phyloP scores from a whole-genome alignment of 139 green algal genomes.

The Parachlorella kessleri region DNA sequence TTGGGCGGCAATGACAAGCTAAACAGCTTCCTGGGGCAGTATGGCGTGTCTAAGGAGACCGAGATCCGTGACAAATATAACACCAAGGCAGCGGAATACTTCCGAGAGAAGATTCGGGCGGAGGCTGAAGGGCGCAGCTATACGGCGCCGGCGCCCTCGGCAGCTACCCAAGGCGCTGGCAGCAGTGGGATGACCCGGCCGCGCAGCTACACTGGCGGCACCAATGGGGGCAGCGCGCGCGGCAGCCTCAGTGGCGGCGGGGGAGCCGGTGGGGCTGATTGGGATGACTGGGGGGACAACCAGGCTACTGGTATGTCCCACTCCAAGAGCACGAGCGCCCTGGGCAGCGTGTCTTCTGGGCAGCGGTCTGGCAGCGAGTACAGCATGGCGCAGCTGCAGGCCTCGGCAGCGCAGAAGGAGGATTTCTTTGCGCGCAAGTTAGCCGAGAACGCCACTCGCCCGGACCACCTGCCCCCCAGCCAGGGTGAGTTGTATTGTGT shows the following conservation, averaged over 20 bases:
- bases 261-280: slow-evolving; percentile 42
- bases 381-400: slow-evolving; percentile 66
- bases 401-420: slow-evolving; percentile 85
- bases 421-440: slow-evolving; percentile 88
- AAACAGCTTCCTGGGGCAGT: slow-evolving; percentile 90
- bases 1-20: slow-evolving; percentile 87
- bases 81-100: slow-evolving; percentile 75
- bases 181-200: slow-evolving; percentile 20
- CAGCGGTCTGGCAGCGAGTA: slow-evolving; percentile 69
- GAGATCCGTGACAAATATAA: slow-evolving; percentile 98
- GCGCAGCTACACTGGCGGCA: slow-evolving; percentile 5
- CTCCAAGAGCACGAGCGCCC: not conserved
- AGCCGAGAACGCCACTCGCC: slow-evolving; percentile 82
- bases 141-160: slow-evolving; percentile 58
- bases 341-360: not conserved
- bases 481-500: slow-evolving; percentile 60
- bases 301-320: not conserved
- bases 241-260: slow-evolving; percentile 4
- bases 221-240: not conserved
- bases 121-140: slow-evolving; percentile 82
- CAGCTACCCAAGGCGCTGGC: not conserved
- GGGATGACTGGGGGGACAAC: slow-evolving; percentile 81
- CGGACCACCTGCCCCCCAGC: slow-evolving; percentile 83
- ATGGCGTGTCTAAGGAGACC: slow-evolving; percentile 88
- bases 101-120: slow-evolving; percentile 84